Evolutionary conservation across 2,329 filamentous ascomycete genomes (phyloP), one percentile per base, ranked within the genome.

Genomic region (Thermothelomyces thermophilus): DNA sequence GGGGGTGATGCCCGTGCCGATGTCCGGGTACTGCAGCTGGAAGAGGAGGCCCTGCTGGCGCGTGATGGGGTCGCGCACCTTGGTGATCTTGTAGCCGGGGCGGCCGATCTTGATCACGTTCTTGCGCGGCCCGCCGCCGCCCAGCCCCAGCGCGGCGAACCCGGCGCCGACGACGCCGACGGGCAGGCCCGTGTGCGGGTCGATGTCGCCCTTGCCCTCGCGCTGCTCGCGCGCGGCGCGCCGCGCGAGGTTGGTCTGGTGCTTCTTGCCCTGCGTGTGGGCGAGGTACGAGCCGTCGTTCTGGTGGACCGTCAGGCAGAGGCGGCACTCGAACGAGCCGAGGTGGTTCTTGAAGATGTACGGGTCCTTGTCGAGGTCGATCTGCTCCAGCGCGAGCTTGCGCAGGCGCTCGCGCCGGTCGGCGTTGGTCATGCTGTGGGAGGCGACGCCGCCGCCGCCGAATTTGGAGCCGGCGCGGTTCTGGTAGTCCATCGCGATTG

Each of bases 341-440:
- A 97, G 88, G 70, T 98, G 91, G 76, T 98, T 98, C 70, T 95
- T 95, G 84, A 98, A 98, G 76, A 97, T 96, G 80, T 97, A 98
- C 0, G 93, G 93, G 73, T 98, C 93, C 73, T 96, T 97, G 73
- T 97, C 93, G 56, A 97, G 87, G 74, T 97, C 91, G 76, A 98
- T 98, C 49, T 90, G 94, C 73, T 98, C 93, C 64, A 98, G 87
- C 51, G 93, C 93, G 65, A 98, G 90, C 74, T 96, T 96, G 69
- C 91, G 90, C 34, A 98, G 85, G 56, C 93, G 90, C 70, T 98
- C 93, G 67, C 93, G 88, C 52, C 93, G 89, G 79, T 97, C 93
- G 58, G 93, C 91, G 70, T 97, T 97, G 56, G 90, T 95, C 52
- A 90, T 88, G 63, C 86, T 90, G 64, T 89, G 83, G 5, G 90